These are phyloP conservation scores for Fusarium haematococcum DNA, from an alignment of 2,329 filamentous ascomycete genomes.

Conservation along the genomic window DNA sequence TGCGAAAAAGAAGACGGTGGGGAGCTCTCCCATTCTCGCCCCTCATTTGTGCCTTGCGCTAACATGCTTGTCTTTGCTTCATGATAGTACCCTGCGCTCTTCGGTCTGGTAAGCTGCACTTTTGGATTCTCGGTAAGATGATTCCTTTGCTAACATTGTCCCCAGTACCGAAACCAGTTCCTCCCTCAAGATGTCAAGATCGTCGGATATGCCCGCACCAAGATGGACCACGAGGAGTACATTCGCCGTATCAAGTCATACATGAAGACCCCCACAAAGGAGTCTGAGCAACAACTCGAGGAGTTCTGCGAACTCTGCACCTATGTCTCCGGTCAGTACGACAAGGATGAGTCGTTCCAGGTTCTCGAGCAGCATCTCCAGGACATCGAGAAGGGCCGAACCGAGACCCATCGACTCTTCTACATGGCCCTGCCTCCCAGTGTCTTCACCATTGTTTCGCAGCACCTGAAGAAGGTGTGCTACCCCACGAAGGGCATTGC, in stretches of 20 bases:
- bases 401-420: conserved; percentile 92
- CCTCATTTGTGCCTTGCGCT: conserved; percentile 30
- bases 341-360: conserved; percentile 94
- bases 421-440: conserved; percentile 99
- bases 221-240: conserved; percentile 98
- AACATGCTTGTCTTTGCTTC: conserved; percentile 36
- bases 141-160: conserved; percentile 15
- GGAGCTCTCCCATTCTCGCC: conserved; percentile 45
- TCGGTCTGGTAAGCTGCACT: conserved; percentile 84
- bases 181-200: conserved; percentile 96
- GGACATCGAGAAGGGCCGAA: conserved; percentile 83
- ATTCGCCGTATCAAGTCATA: conserved; percentile 94
- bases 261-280: conserved; percentile 98
- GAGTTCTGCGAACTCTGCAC: conserved; percentile 90
- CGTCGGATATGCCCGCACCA: conserved; percentile 98
- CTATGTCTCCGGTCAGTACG: conserved; percentile 97
- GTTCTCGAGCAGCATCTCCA: conserved; percentile 87
- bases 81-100: conserved; percentile 89
- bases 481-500: conserved; percentile 92
- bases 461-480: conserved; percentile 97
- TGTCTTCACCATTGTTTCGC: conserved; percentile 97
- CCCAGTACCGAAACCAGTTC: conserved; percentile 97
- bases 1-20: conserved; percentile 99
- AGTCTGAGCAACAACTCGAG: conserved; percentile 93
- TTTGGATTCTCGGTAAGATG: background rate